Evolutionary conservation across 805 yeast genomes (phyloP).

Genomic region (Ogataea paradorogensis): DNA sequence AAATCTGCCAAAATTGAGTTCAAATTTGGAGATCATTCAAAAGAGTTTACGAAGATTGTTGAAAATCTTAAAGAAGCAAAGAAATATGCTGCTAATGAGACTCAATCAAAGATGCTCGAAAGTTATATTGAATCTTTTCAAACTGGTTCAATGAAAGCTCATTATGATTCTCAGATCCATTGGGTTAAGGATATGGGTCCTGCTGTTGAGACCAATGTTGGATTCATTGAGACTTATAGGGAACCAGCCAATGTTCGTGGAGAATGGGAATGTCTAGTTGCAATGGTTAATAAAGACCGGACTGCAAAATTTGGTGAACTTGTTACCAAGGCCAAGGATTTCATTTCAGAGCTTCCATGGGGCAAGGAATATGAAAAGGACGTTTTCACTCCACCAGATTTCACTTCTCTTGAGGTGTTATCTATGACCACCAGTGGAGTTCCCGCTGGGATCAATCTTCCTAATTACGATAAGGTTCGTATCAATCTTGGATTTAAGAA

Average conservation of each 20-base stretch:
- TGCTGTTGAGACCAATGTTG: slow-evolving; percentile 73
- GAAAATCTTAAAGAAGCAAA: slow-evolving; percentile 55
- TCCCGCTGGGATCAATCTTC: slow-evolving; percentile 92
- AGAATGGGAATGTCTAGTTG: slow-evolving; percentile 90
- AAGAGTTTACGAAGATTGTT: slow-evolving; percentile 61
- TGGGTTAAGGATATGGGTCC: slow-evolving; percentile 92
- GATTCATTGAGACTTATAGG: slow-evolving; percentile 89
- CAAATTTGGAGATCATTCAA: slow-evolving; percentile 74
- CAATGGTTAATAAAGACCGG: slow-evolving; percentile 84
- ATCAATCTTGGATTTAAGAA: slow-evolving; percentile 83
- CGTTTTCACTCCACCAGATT: slow-evolving; percentile 86
- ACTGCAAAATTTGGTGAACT: slow-evolving; percentile 74
- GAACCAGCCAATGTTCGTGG: slow-evolving; percentile 91
- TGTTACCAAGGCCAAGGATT: slow-evolving; percentile 63
- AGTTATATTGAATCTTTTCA: slow-evolving; percentile 66
- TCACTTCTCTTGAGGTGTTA: slow-evolving; percentile 84
- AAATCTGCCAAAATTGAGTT: slow-evolving; percentile 43
- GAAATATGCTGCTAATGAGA: slow-evolving; percentile 67
- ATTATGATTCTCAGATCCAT: slow-evolving; percentile 74
- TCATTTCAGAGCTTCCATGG: slow-evolving; percentile 77
- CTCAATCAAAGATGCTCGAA: slow-evolving; percentile 62
- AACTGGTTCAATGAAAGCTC: slow-evolving; percentile 83
- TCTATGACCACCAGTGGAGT: slow-evolving; percentile 88
- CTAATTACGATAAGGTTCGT: slow-evolving; percentile 88
- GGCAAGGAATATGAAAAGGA: slow-evolving; percentile 72